These are phyloP conservation scores for Stramenopiles sp. DNA, from an alignment of 352 stramenopile species.

Conservation along the genomic window DNA sequence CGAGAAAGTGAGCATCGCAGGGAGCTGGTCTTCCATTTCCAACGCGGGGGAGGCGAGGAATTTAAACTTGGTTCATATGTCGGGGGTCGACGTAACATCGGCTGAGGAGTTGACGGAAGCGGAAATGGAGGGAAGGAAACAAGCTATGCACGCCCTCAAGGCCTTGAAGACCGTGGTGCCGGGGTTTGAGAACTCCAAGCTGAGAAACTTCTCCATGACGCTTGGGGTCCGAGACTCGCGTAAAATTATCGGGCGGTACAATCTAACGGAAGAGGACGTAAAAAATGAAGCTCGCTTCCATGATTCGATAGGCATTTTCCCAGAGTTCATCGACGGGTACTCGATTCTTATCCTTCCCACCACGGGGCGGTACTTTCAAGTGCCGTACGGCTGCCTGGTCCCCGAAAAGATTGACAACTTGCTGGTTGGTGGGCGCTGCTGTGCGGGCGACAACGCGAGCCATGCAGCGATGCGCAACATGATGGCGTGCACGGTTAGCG, in stretches of 20 bases:
- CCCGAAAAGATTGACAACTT: slow-evolving; percentile 13
- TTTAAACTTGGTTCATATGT: slow-evolving; percentile 12
- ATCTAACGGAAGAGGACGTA: slow-evolving; percentile 11
- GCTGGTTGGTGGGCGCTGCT: slow-evolving; percentile 9
- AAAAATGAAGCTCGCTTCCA: slow-evolving; percentile 11
- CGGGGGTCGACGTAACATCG: slow-evolving; percentile 9
- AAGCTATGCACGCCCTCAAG: slow-evolving; percentile 6
- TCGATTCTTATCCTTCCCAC: slow-evolving; percentile 11
- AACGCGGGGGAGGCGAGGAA: slow-evolving; percentile 14
- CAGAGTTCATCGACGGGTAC: slow-evolving; percentile 17
- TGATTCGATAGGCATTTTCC: slow-evolving; percentile 14
- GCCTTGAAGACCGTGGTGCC: slow-evolving; percentile 6
- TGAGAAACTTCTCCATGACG: slow-evolving; percentile 13
- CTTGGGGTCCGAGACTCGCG: slow-evolving; percentile 12
- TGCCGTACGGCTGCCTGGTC: neutral
- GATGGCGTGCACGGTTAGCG: slow-evolving; percentile 13
- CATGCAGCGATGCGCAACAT: slow-evolving; percentile 13
- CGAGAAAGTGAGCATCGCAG: too few species aligned
- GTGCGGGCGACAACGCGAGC: slow-evolving; percentile 6
- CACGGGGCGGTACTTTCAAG: slow-evolving; percentile 11
- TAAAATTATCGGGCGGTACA: slow-evolving; percentile 14
- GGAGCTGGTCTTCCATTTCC: slow-evolving; percentile 11
- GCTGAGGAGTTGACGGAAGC: slow-evolving; percentile 13
- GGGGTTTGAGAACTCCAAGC: slow-evolving; percentile 12
- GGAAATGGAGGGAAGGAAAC: slow-evolving; percentile 10